Percentiles rank a stretch among this genome's conserved stretches.
phyloP scores from a whole-genome alignment of 1,284 basidiomycete genomes.

The Microbotryum lychnidis-dioicae region DNA sequence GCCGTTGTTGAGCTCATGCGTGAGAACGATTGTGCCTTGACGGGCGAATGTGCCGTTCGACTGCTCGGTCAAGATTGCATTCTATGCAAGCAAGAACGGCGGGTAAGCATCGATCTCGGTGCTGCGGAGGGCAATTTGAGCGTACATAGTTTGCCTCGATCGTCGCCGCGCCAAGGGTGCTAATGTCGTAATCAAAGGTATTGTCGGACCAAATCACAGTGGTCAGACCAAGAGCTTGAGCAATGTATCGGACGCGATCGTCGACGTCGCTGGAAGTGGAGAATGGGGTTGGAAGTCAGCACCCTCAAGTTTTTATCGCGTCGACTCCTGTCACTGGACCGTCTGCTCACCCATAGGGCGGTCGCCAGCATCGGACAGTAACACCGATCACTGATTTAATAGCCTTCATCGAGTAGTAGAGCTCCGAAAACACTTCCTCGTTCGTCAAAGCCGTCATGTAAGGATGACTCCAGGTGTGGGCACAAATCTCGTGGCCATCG shows the following conservation, averaged over 20 bases:
- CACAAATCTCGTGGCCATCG: conserved; percentile 41
- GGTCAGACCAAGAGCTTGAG: conserved; percentile 44
- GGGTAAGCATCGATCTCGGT: neutral
- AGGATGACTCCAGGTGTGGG: conserved; percentile 43
- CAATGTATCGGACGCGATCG: conserved; percentile 49
- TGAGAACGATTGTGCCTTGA: conserved; percentile 43
- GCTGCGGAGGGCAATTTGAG: conserved; percentile 17
- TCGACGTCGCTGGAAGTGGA: conserved; percentile 44
- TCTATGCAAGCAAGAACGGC: neutral
- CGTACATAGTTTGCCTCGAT: conserved; percentile 44
- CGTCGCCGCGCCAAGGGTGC: conserved; percentile 8
- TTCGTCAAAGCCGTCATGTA: conserved; percentile 45
- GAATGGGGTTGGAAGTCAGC: neutral
- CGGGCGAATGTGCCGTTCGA: conserved; percentile 40
- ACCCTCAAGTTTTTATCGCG: neutral
- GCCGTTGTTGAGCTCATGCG: conserved; percentile 45
- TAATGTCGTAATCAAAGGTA: conserved; percentile 29
- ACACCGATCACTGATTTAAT: conserved; percentile 48
- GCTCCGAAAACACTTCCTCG: conserved; percentile 49
- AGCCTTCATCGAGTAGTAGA: conserved; percentile 48
- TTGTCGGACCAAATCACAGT: conserved; percentile 48
- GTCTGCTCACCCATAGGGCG: conserved; percentile 44
- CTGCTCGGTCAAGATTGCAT: conserved; percentile 39
- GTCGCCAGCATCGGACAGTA: conserved; percentile 40
- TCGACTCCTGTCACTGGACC: neutral